A percentile compares a stretch with the other conserved stretches of the same genome.
Evolutionary conservation across 2,329 filamentous ascomycete species (phyloP).

Genomic region (Sarocladiaceae sp.): DNA sequence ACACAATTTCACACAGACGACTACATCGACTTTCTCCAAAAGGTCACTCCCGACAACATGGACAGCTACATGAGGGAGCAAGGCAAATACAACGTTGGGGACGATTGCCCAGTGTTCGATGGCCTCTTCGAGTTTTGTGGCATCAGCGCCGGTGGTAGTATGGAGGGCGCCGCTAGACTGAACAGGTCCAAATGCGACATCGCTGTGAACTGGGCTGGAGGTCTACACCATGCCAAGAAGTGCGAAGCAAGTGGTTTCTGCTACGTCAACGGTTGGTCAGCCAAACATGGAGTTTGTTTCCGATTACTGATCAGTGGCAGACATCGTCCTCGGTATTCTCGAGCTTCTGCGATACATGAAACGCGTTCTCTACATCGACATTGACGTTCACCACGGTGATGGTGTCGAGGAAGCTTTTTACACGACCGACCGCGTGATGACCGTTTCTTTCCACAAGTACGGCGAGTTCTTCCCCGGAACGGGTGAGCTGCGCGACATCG

Average conservation of each 20-base stretch:
- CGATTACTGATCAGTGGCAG: conserved; percentile 35
- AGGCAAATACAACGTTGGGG: conserved; percentile 87
- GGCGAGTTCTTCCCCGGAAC: conserved; percentile 95
- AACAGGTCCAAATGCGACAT: conserved; percentile 92
- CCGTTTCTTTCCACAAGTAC: conserved; percentile 92
- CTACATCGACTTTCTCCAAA: conserved; percentile 91
- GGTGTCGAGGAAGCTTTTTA: conserved; percentile 92
- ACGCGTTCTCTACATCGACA: conserved; percentile 95
- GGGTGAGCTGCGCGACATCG: conserved; percentile 78
- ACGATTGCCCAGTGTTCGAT: conserved; percentile 96
- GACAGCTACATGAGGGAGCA: conserved; percentile 88
- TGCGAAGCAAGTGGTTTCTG: conserved; percentile 95
- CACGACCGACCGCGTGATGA: conserved; percentile 88
- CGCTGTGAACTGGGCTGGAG: conserved; percentile 96
- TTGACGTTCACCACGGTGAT: conserved; percentile 90
- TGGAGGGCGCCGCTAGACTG: conserved; percentile 86
- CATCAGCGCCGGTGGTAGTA: conserved; percentile 86
- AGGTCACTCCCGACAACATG: conserved; percentile 98
- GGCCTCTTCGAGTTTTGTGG: conserved; percentile 96
- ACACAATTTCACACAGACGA: conserved; percentile 91
- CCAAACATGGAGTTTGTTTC: background rate
- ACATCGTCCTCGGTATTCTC: conserved; percentile 93
- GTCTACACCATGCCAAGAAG: conserved; percentile 96
- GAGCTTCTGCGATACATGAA: conserved; percentile 86
- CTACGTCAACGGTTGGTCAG: conserved; percentile 79